Percentiles rank a stretch among this genome's conserved stretches.
Evolutionary conservation across 164 flowering plant species (phyloP).

Genomic region (Magnolia sinica): DNA sequence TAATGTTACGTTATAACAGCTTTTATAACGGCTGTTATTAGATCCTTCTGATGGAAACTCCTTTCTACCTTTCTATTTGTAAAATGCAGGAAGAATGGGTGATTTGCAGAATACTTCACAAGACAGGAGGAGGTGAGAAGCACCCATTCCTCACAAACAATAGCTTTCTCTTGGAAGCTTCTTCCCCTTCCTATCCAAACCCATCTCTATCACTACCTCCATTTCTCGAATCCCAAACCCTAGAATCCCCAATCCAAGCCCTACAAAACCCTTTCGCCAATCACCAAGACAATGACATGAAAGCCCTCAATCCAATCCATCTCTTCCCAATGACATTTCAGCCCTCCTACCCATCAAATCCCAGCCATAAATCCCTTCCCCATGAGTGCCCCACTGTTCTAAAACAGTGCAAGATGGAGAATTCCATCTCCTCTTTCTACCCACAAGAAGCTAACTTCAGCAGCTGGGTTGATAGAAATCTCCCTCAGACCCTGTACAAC

Average conservation of each 20-base stretch:
- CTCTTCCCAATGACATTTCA: slow-evolving; percentile 14
- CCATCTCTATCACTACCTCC: slow-evolving; percentile 23
- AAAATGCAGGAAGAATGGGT: slow-evolving; percentile 76
- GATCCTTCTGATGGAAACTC: no score
- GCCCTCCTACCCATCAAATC: slow-evolving; percentile 13
- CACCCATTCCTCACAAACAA: slow-evolving; percentile 27
- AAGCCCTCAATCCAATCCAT: slow-evolving; percentile 15
- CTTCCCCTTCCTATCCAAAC: slow-evolving; percentile 6
- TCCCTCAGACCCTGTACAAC: slow-evolving; percentile 11
- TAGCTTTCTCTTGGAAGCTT: slow-evolving; percentile 17
- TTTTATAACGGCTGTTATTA: no score
- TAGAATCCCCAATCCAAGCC: slow-evolving; percentile 8
- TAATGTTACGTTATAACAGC: no score
- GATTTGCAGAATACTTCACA: slow-evolving; percentile 72
- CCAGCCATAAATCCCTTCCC: slow-evolving; percentile 28
- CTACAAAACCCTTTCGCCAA: slow-evolving; percentile 16
- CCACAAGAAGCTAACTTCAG: slow-evolving; percentile 11
- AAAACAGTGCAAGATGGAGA: slow-evolving; percentile 44
- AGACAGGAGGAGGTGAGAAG: slow-evolving; percentile 44
- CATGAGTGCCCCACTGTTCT: slow-evolving; percentile 26
- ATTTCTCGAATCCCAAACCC: slow-evolving; percentile 25
- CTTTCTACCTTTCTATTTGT: background rate
- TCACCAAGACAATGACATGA: slow-evolving; percentile 20
- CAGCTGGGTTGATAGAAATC: slow-evolving; percentile 21
- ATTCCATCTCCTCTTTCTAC: slow-evolving; percentile 23